Base-by-base conservation (phyloP, 169 alveolate genomes). In the Plasmodium vinckei region DNA sequence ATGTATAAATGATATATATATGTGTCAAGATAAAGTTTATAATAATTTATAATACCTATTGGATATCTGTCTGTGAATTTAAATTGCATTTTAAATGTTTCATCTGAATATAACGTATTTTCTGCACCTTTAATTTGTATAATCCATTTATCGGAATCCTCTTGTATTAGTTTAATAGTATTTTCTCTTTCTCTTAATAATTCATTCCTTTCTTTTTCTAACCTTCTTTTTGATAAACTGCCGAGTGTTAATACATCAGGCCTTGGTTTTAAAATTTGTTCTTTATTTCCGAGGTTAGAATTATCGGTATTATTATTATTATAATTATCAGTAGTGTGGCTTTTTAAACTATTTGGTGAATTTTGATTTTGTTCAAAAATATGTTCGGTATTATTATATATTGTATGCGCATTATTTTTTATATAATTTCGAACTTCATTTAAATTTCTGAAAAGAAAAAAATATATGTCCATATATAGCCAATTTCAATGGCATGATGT, bases 81-180 rank as follows among this genome's bases (percentile, higher is more conserved):
- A 84, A 87, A 92, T 23, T 88, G 86, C 63, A 92, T 77, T 51
- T 77, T 72, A 51, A 92, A 92, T 5, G 87, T 71, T 63, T 92
- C 89, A 59, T 75, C 68, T 19, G 75, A 87, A 33, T 92, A 92
- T 13, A 82, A 44, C 5, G 94, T 92, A 17, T 87, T 84, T 25
- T 72, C 88, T n/a, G 94, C 94, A 21, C 94, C 94, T 46, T 87
- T 89, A 25, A 92, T 72, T 70, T 87, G 92, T 9, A 92, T 65
- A 13, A 87, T 77, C 94, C 94, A 92, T 49, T 56, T 67, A 57
- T 75, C 88, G n/a, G 88, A 44, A 42, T 75, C 27, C 23, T 75
- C 88, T 75, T 61, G 67, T 75, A 75, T 63, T 63, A 75, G 46
- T 63, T 75, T 61, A 33, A 75, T 75, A 23, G 88, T 75, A 67